Conservation (phyloP, 208 protist genomes). For the Wallacemonas sp. region DNA sequence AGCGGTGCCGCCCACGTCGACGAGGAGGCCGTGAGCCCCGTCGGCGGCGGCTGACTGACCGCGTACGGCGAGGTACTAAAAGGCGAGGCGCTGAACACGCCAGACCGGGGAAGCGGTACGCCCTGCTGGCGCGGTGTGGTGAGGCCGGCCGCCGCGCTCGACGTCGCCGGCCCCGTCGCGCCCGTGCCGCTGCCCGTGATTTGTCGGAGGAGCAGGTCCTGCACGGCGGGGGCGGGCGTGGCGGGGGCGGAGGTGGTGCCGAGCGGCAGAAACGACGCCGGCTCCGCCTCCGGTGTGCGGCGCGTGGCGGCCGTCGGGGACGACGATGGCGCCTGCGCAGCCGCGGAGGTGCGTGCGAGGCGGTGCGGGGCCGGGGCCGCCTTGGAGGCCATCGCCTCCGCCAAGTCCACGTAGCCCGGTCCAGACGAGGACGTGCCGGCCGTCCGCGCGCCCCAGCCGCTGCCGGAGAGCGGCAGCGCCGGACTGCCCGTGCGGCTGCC, state of each 20-base stretch:
- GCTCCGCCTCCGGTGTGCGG: neutral
- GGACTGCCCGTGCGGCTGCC: neutral
- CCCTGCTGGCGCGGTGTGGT: neutral
- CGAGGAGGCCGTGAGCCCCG: neutral
- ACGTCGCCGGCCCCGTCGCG: neutral
- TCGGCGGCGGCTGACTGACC: neutral
- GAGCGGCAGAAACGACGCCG: neutral
- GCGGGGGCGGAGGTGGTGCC: neutral
- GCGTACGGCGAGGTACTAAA: slow-evolving; percentile 16
- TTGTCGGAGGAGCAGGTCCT: slow-evolving; percentile 7
- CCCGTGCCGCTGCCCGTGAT: neutral
- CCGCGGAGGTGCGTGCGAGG: neutral
- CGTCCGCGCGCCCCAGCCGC: slow-evolving; percentile 1
- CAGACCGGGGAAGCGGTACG: neutral
- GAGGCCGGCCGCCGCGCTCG: neutral
- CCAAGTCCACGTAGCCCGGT: neutral
- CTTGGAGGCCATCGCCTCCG: slow-evolving; percentile 15
- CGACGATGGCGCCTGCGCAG: neutral
- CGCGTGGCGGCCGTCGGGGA: too few relatives aligned
- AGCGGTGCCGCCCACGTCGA: neutral
- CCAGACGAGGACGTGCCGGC: neutral
- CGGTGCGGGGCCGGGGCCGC: slow-evolving; percentile 1
- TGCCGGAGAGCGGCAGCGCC: neutral
- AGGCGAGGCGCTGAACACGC: slow-evolving; percentile 1
- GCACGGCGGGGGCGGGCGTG: neutral